A percentile compares a stretch with the other conserved stretches of the same genome.
Conservation (phyloP, 1,284 basidiomycete species). For the Malassezia sympodialis region DNA sequence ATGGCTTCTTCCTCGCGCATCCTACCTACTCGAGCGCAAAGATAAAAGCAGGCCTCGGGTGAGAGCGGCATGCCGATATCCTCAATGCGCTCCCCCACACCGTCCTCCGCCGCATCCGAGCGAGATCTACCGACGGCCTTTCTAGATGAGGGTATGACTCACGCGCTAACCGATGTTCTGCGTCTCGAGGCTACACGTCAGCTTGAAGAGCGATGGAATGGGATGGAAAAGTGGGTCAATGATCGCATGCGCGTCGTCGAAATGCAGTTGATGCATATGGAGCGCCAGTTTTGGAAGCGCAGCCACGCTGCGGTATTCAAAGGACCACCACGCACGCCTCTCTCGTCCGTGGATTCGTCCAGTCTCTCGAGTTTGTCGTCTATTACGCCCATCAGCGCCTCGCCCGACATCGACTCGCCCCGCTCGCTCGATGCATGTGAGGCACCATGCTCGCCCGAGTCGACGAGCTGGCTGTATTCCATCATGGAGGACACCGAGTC, state of each 20-base stretch:
- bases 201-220: neutral
- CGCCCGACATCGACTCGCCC: neutral
- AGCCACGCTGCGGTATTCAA: no score
- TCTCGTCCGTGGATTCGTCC: neutral
- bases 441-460: neutral
- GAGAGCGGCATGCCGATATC: no score
- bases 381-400: neutral
- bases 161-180: neutral
- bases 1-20: neutral
- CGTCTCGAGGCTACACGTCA: neutral
- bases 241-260: constrained; percentile 2
- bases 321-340: neutral
- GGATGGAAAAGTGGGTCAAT: neutral
- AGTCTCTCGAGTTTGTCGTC: neutral
- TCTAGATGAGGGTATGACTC: neutral
- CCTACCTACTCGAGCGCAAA: neutral
- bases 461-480: neutral
- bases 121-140: neutral
- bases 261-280: constrained; percentile 4
- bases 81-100: no score
- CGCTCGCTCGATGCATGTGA: neutral
- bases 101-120: no score
- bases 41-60: neutral
- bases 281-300: neutral
- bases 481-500: neutral